Evolutionary conservation across 306 rosid genomes (phyloP), one percentile per base, ranked within the genome.

Genomic region (Dryas drummondii): DNA sequence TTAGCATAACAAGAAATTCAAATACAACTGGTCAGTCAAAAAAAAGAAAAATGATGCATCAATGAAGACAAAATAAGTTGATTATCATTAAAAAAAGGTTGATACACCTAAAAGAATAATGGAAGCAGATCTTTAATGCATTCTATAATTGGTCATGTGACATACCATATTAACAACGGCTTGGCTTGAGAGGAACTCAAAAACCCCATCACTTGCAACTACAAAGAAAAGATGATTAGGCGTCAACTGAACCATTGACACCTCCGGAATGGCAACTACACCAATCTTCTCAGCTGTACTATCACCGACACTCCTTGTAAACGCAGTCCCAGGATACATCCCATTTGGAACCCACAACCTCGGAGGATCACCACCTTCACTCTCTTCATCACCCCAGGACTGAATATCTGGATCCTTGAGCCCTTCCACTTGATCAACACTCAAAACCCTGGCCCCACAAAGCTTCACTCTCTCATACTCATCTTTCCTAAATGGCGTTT

Each of bases 261-360:
- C 89, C 87, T 96, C 99, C 1, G 99, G 99, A 78, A 80, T 82
- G 45, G 98, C 96, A 72, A 84, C 84, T 41, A 90, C 99, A 71
- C 99, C 99, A 67, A 96, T 96, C 56, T 83, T 85, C 87, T 96
- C 98, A 2, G 90, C 99, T 70, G 91, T 73, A 71, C 83, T 80
- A 84, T 96, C 99, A 53, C 99, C 99, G 4, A 96, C 90, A 52
- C 99, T 96, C 92, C 99, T 91, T 6, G 99, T 92, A 78, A 96
- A 96, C 1, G 99, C 99, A 72, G 98, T 90, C 49, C 99, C 99
- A 27, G 99, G 99, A 82, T 78, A 85, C 91, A 82, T 85, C 14
- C 84, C 96, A 76, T 86, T 64, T 48, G 77, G 97, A 79, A 92
- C 82, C 99, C 99, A 96, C 87, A 96, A 80, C 81, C 99, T 88